Conservation (phyloP, 2,329 filamentous ascomycete genomes). For the Alternaria burnsii region DNA sequence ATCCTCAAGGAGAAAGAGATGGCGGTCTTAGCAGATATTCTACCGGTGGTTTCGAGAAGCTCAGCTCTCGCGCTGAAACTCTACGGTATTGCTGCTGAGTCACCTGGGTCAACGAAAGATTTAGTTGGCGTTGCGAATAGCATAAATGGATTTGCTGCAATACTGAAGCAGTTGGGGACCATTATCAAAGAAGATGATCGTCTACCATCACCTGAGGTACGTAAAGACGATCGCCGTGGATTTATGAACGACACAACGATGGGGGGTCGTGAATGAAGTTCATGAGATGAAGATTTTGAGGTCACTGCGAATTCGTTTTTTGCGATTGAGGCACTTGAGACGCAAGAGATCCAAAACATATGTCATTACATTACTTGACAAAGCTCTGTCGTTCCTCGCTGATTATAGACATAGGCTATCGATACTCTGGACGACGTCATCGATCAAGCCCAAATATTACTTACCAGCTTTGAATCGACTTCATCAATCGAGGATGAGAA, state of each 20-base stretch:
- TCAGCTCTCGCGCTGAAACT: conserved; percentile 46
- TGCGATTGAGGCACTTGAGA: neutral
- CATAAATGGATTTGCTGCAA: conserved; percentile 48
- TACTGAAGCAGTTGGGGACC: conserved; percentile 51
- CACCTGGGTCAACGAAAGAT: conserved; percentile 36
- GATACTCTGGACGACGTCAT: conserved; percentile 47
- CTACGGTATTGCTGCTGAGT: conserved; percentile 41
- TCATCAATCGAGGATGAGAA: conserved; percentile 21
- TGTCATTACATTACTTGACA: neutral
- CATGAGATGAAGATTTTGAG: neutral
- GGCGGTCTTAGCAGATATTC: conserved; percentile 47
- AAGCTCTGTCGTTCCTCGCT: conserved; percentile 5
- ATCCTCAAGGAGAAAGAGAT: conserved; percentile 25
- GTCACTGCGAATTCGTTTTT: neutral
- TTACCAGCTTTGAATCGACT: conserved; percentile 40
- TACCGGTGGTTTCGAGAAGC: conserved; percentile 45
- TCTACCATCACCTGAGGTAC: conserved; percentile 48
- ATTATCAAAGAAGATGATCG: conserved; percentile 50
- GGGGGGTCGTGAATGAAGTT: neutral
- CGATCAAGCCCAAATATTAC: conserved; percentile 39
- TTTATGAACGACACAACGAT: neutral
- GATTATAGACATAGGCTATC: conserved; percentile 36
- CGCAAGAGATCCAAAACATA: neutral
- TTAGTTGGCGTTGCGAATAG: conserved; percentile 41
- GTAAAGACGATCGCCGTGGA: conserved; percentile 4